Percentiles rank a stretch among this genome's conserved stretches.
These are phyloP conservation scores for Russula griseocarnosa DNA, from an alignment of 768 basidiomycete species.

Conservation along the genomic window DNA sequence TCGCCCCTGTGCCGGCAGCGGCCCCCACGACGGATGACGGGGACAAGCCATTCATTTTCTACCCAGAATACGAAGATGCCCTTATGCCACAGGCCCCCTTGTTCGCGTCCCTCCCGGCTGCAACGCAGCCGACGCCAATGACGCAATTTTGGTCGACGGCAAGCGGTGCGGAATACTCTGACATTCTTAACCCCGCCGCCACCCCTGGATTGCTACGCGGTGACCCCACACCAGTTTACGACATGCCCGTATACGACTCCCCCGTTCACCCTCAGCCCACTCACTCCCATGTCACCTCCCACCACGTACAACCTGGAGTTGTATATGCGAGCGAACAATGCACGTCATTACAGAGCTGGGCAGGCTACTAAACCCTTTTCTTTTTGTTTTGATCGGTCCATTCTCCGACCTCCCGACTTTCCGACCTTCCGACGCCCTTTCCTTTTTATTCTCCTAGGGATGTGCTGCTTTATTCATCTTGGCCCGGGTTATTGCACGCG, in stretches of 20 bases:
- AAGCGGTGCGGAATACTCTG: conserved; percentile 24
- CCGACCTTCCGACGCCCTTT: no score
- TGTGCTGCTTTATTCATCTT: conserved; percentile 11
- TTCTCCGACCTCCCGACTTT: not conserved
- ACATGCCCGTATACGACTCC: conserved; percentile 7
- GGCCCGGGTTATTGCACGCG: conserved; percentile 2
- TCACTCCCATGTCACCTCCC: not conserved
- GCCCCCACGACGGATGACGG: conserved; percentile 21
- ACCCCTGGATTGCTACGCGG: conserved; percentile 21
- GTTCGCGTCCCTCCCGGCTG: conserved; percentile 15
- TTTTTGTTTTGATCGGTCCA: conserved; percentile 5
- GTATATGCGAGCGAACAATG: conserved; percentile 21
- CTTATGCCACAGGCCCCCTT: conserved; percentile 6
- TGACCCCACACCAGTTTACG: conserved; percentile 18
- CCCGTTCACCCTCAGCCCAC: not conserved
- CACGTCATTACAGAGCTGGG: conserved; percentile 23
- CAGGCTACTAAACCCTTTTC: conserved; percentile 11
- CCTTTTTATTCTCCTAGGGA: conserved; percentile 7
- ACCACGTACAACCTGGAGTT: conserved; percentile 6
- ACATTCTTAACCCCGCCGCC: conserved; percentile 22
- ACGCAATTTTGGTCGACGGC: conserved; percentile 18
- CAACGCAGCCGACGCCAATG: conserved; percentile 2
- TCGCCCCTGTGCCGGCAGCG: not conserved
- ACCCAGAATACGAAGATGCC: conserved; percentile 27
- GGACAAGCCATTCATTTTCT: conserved; percentile 29